These are phyloP conservation scores for Aspergillus indologenus DNA, from an alignment of 495 filamentous ascomycete genomes.

Conservation along the genomic window DNA sequence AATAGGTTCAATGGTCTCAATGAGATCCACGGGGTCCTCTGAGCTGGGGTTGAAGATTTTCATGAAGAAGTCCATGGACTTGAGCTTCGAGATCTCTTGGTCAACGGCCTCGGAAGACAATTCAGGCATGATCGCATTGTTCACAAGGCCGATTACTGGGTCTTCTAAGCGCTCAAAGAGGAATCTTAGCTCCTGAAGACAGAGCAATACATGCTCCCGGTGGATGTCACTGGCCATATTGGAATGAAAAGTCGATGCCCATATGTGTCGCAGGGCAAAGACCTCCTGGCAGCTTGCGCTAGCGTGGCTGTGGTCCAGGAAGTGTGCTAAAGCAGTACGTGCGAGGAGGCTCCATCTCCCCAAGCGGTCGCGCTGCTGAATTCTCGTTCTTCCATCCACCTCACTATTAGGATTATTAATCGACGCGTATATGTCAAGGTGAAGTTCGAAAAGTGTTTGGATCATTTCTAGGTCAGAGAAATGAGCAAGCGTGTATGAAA, in stretches of 20 bases:
- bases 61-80: conserved; percentile 93
- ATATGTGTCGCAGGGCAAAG: conserved; percentile 65
- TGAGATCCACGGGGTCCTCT: conserved; percentile 72
- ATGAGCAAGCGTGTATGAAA: conserved; percentile 28
- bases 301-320: conserved; percentile 37
- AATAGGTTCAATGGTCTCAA: conserved; percentile 90
- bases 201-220: conserved; percentile 75
- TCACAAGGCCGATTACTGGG: conserved; percentile 64
- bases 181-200: conserved; percentile 68
- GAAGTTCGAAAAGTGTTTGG: conserved; percentile 81
- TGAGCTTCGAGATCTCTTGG: conserved; percentile 84
- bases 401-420: conserved; percentile 73
- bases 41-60: conserved; percentile 68
- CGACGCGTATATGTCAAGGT: conserved; percentile 77
- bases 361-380: conserved; percentile 65
- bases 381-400: conserved; percentile 55
- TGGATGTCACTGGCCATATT: conserved; percentile 64
- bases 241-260: conserved; percentile 75
- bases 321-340: conserved; percentile 54
- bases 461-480: conserved; percentile 52
- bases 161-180: conserved; percentile 39
- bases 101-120: conserved; percentile 77
- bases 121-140: conserved; percentile 87
- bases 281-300: conserved; percentile 22
- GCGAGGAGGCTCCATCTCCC: conserved; percentile 73